phyloP scores from a whole-genome alignment of 257 asterid genomes.

The Cinchona pubescens region DNA sequence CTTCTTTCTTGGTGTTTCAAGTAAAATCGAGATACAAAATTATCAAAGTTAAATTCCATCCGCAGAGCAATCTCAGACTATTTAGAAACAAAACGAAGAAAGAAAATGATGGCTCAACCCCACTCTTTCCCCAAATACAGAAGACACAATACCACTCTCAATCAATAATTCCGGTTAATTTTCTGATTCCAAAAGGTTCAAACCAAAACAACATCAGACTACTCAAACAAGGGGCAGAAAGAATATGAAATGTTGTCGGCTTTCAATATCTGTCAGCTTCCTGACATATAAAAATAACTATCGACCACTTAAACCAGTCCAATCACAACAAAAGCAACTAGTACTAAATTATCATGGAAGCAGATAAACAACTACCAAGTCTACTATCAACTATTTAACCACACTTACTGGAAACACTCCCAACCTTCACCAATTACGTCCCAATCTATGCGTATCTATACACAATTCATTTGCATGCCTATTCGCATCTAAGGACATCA shows the following conservation, averaged over 20 bases:
- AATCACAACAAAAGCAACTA: not conserved
- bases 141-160: not conserved
- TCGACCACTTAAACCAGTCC: constrained; percentile 5
- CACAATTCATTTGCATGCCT: too few species aligned
- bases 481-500: too few species aligned
- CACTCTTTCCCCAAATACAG: not conserved
- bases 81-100: not conserved
- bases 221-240: not conserved
- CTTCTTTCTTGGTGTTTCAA: not conserved
- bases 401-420: too few species aligned
- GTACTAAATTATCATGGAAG: not conserved
- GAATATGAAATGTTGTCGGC: constrained; percentile 12
- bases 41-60: not conserved
- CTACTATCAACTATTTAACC: too few species aligned
- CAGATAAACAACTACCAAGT: too few species aligned
- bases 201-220: not conserved
- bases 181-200: not conserved
- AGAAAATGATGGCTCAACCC: not conserved
- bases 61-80: too few species aligned
- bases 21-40: not conserved
- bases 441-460: too few species aligned
- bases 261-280: not conserved
- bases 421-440: too few species aligned
- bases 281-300: not conserved
- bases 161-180: not conserved